phyloP scores from a whole-genome alignment of 179 eudicot species.

The Patellifolia procumbens region DNA sequence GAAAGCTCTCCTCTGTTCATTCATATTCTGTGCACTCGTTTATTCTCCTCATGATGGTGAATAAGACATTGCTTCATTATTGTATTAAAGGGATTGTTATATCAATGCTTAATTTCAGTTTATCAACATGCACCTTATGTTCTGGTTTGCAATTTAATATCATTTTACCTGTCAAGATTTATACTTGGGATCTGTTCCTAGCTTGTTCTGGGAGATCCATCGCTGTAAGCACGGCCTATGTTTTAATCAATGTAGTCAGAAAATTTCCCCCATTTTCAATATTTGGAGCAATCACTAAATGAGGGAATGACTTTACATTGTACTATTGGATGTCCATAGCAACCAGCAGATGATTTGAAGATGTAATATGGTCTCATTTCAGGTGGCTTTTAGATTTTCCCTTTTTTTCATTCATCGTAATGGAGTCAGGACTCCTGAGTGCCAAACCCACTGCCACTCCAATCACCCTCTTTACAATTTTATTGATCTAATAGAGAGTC shows the following conservation, averaged over 20 bases:
- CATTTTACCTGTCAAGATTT: not conserved
- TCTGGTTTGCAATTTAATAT: not conserved
- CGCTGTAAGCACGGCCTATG: slow-evolving; percentile 21
- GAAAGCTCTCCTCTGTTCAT: not conserved
- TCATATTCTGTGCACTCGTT: not conserved
- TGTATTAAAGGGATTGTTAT: not conserved
- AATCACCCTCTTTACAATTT: not conserved
- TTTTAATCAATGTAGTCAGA: not conserved
- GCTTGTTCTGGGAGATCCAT: slow-evolving; percentile 2
- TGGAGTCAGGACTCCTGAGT: not conserved
- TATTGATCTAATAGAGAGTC: not conserved
- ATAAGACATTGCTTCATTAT: not conserved
- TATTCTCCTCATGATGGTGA: not conserved
- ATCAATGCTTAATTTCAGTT: not conserved
- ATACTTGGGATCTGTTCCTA: not conserved
- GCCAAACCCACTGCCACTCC: slow-evolving; percentile 2
- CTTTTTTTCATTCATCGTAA: not conserved
- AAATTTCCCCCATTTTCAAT: slow-evolving; percentile 4
- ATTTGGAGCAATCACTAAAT: slow-evolving; percentile 4
- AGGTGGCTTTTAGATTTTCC: not conserved
- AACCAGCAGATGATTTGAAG: not conserved
- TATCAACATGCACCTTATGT: not conserved
- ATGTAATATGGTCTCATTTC: not conserved
- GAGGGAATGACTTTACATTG: not conserved
- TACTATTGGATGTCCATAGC: not conserved